Evolutionary conservation across 2,329 filamentous ascomycete species (phyloP).

Genomic region (Colletotrichum kahawae): DNA sequence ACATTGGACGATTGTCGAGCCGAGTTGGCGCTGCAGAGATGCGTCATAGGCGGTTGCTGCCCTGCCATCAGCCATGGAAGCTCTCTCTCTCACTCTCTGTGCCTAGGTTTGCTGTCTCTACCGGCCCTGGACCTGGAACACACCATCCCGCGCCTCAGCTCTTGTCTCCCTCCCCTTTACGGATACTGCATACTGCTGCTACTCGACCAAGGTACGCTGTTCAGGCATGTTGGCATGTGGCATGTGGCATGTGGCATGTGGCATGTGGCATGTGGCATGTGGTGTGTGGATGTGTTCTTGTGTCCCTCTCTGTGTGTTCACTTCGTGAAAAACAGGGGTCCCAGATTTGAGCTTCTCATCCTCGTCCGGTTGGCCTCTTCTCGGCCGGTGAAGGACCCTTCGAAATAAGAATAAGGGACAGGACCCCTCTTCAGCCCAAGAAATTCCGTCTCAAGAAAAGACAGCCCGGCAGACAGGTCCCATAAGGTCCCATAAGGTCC

Average conservation of each 20-base stretch:
- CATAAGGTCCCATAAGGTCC: not conserved
- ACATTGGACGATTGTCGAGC: not conserved
- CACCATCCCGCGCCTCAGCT: conserved; percentile 2
- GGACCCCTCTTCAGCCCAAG: conserved; percentile 5
- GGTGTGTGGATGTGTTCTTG: not conserved
- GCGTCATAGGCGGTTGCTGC: not conserved
- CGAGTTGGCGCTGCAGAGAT: conserved; percentile 4
- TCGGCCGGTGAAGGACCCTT: not conserved
- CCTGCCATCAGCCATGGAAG: not conserved
- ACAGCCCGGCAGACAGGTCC: not conserved
- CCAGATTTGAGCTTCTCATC: not conserved
- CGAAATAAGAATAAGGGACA: conserved; percentile 20
- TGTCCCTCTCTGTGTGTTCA: not conserved
- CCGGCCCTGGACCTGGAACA: not conserved
- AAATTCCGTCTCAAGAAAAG: not conserved
- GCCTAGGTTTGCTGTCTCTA: not conserved
- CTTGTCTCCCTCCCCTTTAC: not conserved
- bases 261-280: not conserved
- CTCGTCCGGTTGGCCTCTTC: conserved; percentile 5
- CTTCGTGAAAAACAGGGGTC: not conserved
- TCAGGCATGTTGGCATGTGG: not conserved
- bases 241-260: not conserved
- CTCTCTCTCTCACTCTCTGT: not conserved
- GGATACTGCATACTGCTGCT: not conserved
- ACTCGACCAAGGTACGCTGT: not conserved